Conservation (phyloP, 2,329 filamentous ascomycete genomes). For the Scedosporium dehoogii region DNA sequence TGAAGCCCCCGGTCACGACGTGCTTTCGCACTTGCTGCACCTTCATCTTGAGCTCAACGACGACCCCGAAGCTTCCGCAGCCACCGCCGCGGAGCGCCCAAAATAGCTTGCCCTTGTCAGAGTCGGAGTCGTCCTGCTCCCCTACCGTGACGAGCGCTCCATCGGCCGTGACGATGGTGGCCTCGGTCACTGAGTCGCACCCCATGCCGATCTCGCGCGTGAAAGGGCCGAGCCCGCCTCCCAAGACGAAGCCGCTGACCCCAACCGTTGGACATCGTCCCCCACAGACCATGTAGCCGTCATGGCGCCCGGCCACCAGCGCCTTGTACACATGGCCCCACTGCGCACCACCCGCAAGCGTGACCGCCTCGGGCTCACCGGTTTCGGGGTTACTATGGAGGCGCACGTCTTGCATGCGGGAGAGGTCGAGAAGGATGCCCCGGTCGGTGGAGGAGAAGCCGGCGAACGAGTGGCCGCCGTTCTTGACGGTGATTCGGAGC, state of each 20-base stretch:
- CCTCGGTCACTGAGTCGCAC: constrained; percentile 4
- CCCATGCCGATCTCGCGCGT: constrained; percentile 19
- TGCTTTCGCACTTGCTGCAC: constrained; percentile 10
- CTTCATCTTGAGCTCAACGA: constrained; percentile 20
- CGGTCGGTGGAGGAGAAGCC: constrained; percentile 19
- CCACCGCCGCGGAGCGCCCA: constrained; percentile 30
- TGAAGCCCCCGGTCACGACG: constrained; percentile 17
- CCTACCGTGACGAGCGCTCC: constrained; percentile 14
- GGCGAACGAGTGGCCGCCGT: constrained; percentile 20
- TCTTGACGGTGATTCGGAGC: constrained; percentile 17
- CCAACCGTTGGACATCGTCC: constrained; percentile 25
- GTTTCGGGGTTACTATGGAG: constrained; percentile 13
- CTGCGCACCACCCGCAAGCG: constrained; percentile 15
- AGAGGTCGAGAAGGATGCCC: constrained; percentile 20
- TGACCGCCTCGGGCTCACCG: constrained; percentile 8
- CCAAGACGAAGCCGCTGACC: constrained; percentile 26
- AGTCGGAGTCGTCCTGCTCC: constrained; percentile 13
- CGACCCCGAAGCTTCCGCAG: constrained; percentile 29
- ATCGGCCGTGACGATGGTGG: constrained; percentile 22
- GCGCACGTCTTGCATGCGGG: constrained; percentile 17
- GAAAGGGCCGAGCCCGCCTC: constrained; percentile 24
- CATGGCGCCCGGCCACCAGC: constrained; percentile 14
- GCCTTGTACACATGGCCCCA: constrained; percentile 23
- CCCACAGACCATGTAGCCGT: constrained; percentile 19
- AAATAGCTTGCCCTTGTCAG: constrained; percentile 18